Evolutionary conservation across 345 rosid species (phyloP).

Genomic region (Clausena lansium): DNA sequence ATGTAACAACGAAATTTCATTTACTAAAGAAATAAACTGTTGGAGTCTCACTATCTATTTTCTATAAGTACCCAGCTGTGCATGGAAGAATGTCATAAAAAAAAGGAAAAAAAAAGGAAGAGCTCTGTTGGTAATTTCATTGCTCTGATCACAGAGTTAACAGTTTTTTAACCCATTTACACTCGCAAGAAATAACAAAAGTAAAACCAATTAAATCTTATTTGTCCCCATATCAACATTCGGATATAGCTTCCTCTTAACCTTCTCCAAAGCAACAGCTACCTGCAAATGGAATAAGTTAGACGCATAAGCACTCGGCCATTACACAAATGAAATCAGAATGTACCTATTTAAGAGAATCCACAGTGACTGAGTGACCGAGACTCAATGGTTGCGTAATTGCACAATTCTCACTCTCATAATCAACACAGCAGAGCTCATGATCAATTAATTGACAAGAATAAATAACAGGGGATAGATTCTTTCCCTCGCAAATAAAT

Average conservation of each 20-base stretch:
- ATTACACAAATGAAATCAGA: background rate
- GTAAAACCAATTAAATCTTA: background rate
- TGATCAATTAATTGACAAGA: background rate
- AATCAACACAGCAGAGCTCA: background rate
- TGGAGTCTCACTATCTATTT: no score
- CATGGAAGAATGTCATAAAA: no score
- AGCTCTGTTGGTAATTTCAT: no score
- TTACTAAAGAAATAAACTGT: no score
- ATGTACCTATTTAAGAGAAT: background rate
- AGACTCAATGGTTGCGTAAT: no score
- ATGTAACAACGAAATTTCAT: no score
- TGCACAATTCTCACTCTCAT: background rate
- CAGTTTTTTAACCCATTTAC: no score
- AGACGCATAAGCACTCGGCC: background rate
- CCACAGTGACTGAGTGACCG: background rate
- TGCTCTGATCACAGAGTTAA: no score
- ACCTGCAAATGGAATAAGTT: constrained; percentile 48
- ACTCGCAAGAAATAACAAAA: background rate
- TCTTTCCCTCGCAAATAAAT: background rate
- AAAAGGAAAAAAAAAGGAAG: no score
- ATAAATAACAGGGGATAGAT: background rate
- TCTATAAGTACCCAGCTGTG: no score
- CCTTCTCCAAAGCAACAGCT: constrained; percentile 89
- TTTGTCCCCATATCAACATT: constrained; percentile 84
- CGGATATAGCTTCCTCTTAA: constrained; percentile 89